A percentile compares a stretch with the other conserved stretches of the same genome.
Evolutionary conservation across 805 yeast genomes (phyloP).

Genomic region (Saccharomycopsis selenospora): DNA sequence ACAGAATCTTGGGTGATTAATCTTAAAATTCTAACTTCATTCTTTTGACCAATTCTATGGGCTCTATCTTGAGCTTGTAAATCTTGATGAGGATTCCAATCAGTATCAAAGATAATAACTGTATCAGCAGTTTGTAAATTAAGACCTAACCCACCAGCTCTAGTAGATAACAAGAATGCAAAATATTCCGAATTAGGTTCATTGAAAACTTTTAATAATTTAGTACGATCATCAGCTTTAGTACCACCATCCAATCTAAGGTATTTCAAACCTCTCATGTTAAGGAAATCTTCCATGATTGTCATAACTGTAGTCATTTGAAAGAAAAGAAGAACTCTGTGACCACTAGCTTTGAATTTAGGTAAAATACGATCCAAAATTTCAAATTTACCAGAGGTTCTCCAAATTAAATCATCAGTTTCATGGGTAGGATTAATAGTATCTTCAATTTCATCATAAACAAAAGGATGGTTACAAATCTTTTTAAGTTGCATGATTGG

Average conservation of each 20-base stretch:
- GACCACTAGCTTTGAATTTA: constrained; percentile 66
- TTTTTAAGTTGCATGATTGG: constrained; percentile 81
- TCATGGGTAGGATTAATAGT: constrained; percentile 54
- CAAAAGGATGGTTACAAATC: constrained; percentile 83
- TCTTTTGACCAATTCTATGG: constrained; percentile 84
- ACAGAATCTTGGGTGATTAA: constrained; percentile 76
- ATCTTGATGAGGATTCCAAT: constrained; percentile 91
- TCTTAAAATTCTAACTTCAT: constrained; percentile 76
- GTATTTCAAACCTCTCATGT: constrained; percentile 60
- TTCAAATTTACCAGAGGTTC: constrained; percentile 77
- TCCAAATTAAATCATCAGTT: constrained; percentile 64
- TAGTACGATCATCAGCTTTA: constrained; percentile 77
- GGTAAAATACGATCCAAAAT: constrained; percentile 68
- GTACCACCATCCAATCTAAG: constrained; percentile 78
- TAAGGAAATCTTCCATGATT: constrained; percentile 77
- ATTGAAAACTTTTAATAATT: constrained; percentile 64
- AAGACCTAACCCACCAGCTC: constrained; percentile 87
- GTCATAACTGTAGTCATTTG: constrained; percentile 91
- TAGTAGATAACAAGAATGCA: constrained; percentile 70
- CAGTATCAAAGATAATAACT: constrained; percentile 78
- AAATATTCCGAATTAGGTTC: constrained; percentile 72
- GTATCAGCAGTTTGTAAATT: constrained; percentile 86
- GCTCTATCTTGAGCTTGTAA: constrained; percentile 88
- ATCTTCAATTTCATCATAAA: constrained; percentile 74
- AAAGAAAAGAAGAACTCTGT: constrained; percentile 73